Conservation (phyloP, 2,329 filamentous ascomycete genomes). For the Fusarium gaditjirri region DNA sequence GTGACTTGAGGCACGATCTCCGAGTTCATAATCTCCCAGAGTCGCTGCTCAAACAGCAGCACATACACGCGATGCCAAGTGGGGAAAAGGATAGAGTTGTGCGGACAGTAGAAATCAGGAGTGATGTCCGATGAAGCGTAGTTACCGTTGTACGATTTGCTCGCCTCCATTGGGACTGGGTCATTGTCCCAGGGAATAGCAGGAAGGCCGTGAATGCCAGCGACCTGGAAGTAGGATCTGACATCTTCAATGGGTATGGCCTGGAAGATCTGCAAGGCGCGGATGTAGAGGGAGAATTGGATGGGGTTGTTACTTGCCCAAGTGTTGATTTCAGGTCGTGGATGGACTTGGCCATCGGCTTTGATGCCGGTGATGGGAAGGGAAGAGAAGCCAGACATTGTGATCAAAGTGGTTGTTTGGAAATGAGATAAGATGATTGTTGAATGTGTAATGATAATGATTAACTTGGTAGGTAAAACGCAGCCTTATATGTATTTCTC, state of each 20-base stretch:
- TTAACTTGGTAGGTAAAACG: too few relatives aligned
- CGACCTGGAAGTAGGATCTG: neutral
- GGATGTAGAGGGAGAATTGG: neutral
- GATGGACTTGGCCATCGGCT: neutral
- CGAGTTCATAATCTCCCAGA: neutral
- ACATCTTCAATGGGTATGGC: neutral
- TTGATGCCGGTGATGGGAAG: neutral
- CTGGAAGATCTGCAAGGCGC: neutral
- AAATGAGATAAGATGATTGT: too few relatives aligned
- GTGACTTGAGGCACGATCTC: neutral
- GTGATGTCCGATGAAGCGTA: neutral
- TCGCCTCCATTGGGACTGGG: neutral
- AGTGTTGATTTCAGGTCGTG: neutral
- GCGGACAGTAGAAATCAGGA: neutral
- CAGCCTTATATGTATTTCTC: too few relatives aligned
- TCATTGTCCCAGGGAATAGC: neutral
- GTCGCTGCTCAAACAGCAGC: neutral
- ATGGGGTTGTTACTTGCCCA: neutral
- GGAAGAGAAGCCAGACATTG: neutral
- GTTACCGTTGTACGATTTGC: neutral
- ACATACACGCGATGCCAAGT: neutral
- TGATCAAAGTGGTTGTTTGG: neutral
- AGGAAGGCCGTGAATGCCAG: neutral
- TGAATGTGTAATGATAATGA: too few relatives aligned
- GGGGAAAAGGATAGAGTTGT: neutral